These are phyloP conservation scores for Durotheca rogersii DNA, from an alignment of 495 filamentous ascomycete species.

Conservation along the genomic window DNA sequence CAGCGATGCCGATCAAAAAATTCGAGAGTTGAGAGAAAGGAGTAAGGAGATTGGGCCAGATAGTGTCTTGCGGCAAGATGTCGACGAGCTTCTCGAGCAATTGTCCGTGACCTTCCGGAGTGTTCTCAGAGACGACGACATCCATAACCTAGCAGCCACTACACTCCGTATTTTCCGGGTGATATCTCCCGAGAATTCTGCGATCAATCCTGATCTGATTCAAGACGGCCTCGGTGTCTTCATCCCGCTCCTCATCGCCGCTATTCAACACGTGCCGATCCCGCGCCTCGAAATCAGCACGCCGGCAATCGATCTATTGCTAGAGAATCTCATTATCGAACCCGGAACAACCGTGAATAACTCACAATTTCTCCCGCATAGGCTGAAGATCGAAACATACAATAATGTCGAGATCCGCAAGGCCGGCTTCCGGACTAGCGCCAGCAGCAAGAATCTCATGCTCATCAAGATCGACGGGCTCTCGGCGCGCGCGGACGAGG, in stretches of 20 bases:
- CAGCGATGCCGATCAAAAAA: slow-evolving; percentile 65
- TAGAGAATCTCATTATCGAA: slow-evolving; percentile 90
- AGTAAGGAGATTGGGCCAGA: slow-evolving; percentile 62
- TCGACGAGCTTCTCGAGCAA: slow-evolving; percentile 72
- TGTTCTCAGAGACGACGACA: slow-evolving; percentile 66
- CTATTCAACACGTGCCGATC: slow-evolving; percentile 83
- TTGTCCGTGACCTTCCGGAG: slow-evolving; percentile 64
- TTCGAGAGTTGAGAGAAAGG: slow-evolving; percentile 69
- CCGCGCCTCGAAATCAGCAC: slow-evolving; percentile 81
- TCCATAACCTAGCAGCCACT: slow-evolving; percentile 66
- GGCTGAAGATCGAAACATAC: slow-evolving; percentile 74
- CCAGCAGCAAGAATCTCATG: slow-evolving; percentile 66
- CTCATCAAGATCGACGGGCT: slow-evolving; percentile 77
- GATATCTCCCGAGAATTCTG: slow-evolving; percentile 56
- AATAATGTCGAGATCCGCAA: slow-evolving; percentile 86
- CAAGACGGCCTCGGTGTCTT: slow-evolving; percentile 74
- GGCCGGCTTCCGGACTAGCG: slow-evolving; percentile 67
- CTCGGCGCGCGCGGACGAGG: slow-evolving; percentile 76
- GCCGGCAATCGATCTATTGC: slow-evolving; percentile 77
- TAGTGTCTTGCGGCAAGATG: slow-evolving; percentile 66
- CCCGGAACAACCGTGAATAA: slow-evolving; percentile 82
- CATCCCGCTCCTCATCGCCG: slow-evolving; percentile 72
- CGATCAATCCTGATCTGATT: slow-evolving; percentile 68
- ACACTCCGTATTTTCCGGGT: slow-evolving; percentile 63
- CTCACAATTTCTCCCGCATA: slow-evolving; percentile 86